Base-by-base conservation (phyloP, 305 asterid species). In the Fraxinus greggii region DNA sequence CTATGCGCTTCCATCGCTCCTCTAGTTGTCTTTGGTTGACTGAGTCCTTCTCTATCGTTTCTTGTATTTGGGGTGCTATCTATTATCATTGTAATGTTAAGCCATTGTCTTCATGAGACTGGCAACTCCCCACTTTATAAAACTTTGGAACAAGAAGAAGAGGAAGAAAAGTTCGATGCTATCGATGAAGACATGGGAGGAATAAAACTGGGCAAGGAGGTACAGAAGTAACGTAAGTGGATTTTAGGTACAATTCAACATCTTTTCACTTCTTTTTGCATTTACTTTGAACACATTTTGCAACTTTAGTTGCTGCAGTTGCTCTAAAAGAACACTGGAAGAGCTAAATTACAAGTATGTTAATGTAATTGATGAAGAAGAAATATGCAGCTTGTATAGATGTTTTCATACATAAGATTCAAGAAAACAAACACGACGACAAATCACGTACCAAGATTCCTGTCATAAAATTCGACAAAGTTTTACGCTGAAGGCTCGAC, bases 1-100 rank as follows among this genome's bases (percentile, higher is more conserved):
- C 69, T 90, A 82, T 92, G 93, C 33, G 93, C 93, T 24, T 88
- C 92, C 1, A 82, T 88, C 67, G 87, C 90, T 56, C 90, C 92
- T 35, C 31, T 90, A 63, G 89, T 87, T 76, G 93, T 82, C 63
- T 77, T 79, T 10, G 92, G 92, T 82, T 82, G 92, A 67, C 28
- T 85, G 70, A 89, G 87, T 35, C 93, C 93, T 0, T 87, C 91
- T 29, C 79, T 90, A 76, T 84, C 91, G 12, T 87, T 89, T 56
- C 51, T 83, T 9, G 80, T 86, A 7, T 87, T 89, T 6, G 93
- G 91, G 17, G 82, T 81, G 21, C 45, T 85, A 23, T 85, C 92
- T 5, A 69, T 89, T 17, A 17, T 85, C 26, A 88, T 90, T 78
- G 92, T 91, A 1, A 3, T 83, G 42, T 32, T 86, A 78, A 89